Base-by-base conservation (phyloP, 192 early-diverging fungal species). In the Backusella liffmaniae region DNA sequence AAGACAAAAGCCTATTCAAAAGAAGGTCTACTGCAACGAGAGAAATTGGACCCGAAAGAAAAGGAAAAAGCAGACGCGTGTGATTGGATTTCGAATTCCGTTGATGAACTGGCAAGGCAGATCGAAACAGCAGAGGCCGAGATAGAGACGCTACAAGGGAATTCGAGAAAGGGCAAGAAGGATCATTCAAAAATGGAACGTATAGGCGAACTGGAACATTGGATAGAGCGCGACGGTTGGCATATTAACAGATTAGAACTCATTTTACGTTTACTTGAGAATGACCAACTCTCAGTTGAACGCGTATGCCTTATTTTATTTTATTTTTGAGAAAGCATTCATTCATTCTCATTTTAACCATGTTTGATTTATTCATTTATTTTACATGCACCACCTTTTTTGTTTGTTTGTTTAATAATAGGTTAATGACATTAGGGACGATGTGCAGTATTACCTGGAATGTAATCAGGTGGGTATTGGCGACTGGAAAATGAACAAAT, bases 1-100 rank as follows among this genome's bases (percentile, higher is more conserved):
- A 99, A 99, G 83, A 97, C 97, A 59, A 99, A 99, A 79, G 97
- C 98, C 4, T 99, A 92, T 80, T 98, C 97, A 34, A 95, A 97
- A 83, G 98, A 98, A 83, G 98, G 98, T 21, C 80, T 99, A 62
- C 79, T 88, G 72, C 90, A 90, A 77, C 84, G 90, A 65, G 87
- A 88, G 68, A 94, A 93, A 76, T 84, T 98, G 74, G 98, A 99
- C 85, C 98, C 98, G 4, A 92, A 94, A 80, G 97, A 97, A 73
- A 93, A 93, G 77, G 94, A 97, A 79, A 96, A 96, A 76, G 85
- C 90, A 39, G 96, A 98, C 23, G 80, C 93, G 16, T 88, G 94
- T 70, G 89, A 92, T 34, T 98, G 94, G 92, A 87, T 99, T 32
- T 88, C 94, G 23, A 91, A 90, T 15, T 89, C 84, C 34, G 95